Evolutionary conservation across 2,329 filamentous ascomycete genomes (phyloP).

Genomic region (Arthrinium puccinioides): DNA sequence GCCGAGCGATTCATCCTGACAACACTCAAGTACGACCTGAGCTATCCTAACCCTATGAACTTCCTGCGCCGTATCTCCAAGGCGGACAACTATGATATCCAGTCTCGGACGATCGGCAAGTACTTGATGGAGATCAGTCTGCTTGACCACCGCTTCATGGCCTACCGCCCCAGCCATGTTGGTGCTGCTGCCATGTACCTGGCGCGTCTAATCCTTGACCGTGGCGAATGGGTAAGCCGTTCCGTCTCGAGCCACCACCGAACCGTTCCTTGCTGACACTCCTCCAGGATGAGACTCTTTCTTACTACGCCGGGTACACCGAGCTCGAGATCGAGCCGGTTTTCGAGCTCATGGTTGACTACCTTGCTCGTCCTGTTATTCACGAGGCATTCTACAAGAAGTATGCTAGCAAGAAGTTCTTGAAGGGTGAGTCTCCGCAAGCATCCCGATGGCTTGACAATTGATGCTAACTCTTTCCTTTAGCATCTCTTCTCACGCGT

Average conservation of each 20-base stretch:
- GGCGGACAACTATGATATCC: slow-evolving; percentile 98
- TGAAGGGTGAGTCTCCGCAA: slow-evolving; percentile 80
- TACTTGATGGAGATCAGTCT: slow-evolving; percentile 97
- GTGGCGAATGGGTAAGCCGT: slow-evolving; percentile 76
- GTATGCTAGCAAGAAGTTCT: slow-evolving; percentile 98
- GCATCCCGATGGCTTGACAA: no score
- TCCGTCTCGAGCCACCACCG: background rate
- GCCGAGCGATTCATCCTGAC: slow-evolving; percentile 93
- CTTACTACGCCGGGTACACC: slow-evolving; percentile 87
- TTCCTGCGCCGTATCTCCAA: slow-evolving; percentile 98
- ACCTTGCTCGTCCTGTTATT: slow-evolving; percentile 79
- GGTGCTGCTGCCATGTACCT: slow-evolving; percentile 94
- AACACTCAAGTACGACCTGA: slow-evolving; percentile 91
- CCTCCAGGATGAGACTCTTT: slow-evolving; percentile 68
- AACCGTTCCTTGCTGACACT: slow-evolving; percentile 20
- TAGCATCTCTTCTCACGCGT: slow-evolving; percentile 85
- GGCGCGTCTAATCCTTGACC: slow-evolving; percentile 80
- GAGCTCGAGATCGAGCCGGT: slow-evolving; percentile 92
- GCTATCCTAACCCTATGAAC: slow-evolving; percentile 99
- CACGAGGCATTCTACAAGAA: slow-evolving; percentile 99
- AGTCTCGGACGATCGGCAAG: slow-evolving; percentile 93
- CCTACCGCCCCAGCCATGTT: slow-evolving; percentile 80
- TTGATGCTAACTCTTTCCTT: no score
- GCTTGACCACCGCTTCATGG: slow-evolving; percentile 89
- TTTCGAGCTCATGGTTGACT: slow-evolving; percentile 92